These are phyloP conservation scores for Gnomoniopsis smithogilvyi DNA, from an alignment of 2,329 filamentous ascomycete genomes.

Conservation along the genomic window DNA sequence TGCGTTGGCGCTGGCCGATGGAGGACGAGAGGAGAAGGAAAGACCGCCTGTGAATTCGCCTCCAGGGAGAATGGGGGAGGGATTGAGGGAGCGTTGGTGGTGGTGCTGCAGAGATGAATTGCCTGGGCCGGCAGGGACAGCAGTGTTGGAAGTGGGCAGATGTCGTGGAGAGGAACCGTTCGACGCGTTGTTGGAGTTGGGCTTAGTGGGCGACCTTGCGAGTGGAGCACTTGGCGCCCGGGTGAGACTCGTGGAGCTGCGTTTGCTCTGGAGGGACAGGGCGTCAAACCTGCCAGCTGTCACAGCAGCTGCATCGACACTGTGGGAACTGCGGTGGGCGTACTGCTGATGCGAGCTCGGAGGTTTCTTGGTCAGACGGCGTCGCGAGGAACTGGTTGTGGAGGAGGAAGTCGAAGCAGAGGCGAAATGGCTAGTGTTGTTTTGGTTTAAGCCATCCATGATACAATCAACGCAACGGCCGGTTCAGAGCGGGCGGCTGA, in stretches of 20 bases:
- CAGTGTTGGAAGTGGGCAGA: slow-evolving; percentile 28
- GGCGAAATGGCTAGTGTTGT: slow-evolving; percentile 25
- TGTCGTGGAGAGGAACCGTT: slow-evolving; percentile 47
- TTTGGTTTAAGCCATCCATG: slow-evolving; percentile 43
- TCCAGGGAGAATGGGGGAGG: slow-evolving; percentile 43
- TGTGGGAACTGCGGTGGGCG: slow-evolving; percentile 45
- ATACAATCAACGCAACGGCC: slow-evolving; percentile 26
- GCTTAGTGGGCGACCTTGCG: slow-evolving; percentile 42
- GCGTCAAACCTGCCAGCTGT: slow-evolving; percentile 44
- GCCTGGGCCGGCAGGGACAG: not conserved
- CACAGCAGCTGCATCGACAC: slow-evolving; percentile 37
- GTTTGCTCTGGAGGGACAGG: slow-evolving; percentile 58
- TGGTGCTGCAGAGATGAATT: slow-evolving; percentile 19
- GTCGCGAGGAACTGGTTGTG: slow-evolving; percentile 51
- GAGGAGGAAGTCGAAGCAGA: slow-evolving; percentile 22
- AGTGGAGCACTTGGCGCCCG: slow-evolving; percentile 59
- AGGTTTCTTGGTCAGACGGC: slow-evolving; percentile 62
- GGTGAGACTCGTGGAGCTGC: slow-evolving; percentile 61
- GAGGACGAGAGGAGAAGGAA: slow-evolving; percentile 33
- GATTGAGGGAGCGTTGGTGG: slow-evolving; percentile 36
- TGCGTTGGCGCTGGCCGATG: slow-evolving; percentile 15
- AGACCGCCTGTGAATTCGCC: slow-evolving; percentile 40
- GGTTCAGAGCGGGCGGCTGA: not conserved
- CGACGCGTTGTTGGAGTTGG: slow-evolving; percentile 46
- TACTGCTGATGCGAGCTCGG: slow-evolving; percentile 41